Evolutionary conservation across 176 grass and related monocot genomes (phyloP).

Genomic region (Coix lacrymajobi): DNA sequence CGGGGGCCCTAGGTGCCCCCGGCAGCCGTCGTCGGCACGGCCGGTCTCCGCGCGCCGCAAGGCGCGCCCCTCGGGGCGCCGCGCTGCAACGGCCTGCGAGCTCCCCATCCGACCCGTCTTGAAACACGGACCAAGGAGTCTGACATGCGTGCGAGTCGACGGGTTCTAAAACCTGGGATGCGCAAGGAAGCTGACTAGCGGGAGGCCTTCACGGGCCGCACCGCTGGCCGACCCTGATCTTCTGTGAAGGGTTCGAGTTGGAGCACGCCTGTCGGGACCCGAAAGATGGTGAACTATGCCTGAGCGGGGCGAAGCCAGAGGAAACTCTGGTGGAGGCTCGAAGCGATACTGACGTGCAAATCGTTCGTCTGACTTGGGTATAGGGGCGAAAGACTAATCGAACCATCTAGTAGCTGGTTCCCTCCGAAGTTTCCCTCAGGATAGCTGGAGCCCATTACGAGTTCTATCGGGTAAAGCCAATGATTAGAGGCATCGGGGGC

Average conservation of each 20-base stretch:
- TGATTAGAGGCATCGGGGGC: conserved; percentile 64
- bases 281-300: conserved; percentile 59
- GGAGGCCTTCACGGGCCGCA: neutral
- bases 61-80: neutral
- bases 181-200: neutral
- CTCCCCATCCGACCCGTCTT: conserved; percentile 64
- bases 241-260: conserved; percentile 70
- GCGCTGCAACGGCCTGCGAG: neutral
- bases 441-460: conserved; percentile 50
- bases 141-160: conserved; percentile 33
- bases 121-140: conserved; percentile 89
- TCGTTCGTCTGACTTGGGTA: conserved; percentile 31
- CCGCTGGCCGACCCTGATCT: conserved; percentile 56
- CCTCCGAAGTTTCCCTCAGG: conserved; percentile 46
- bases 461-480: conserved; percentile 54
- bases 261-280: conserved; percentile 57
- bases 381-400: conserved; percentile 43
- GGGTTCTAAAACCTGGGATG: neutral
- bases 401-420: conserved; percentile 53
- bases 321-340: conserved; percentile 64
- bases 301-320: conserved; percentile 63
- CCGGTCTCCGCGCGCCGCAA: neutral
- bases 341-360: conserved; percentile 49
- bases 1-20: too few relatives aligned
- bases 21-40: neutral